These are phyloP conservation scores for Ophiobolus disseminans DNA, from an alignment of 2,329 filamentous ascomycete genomes.

Conservation along the genomic window DNA sequence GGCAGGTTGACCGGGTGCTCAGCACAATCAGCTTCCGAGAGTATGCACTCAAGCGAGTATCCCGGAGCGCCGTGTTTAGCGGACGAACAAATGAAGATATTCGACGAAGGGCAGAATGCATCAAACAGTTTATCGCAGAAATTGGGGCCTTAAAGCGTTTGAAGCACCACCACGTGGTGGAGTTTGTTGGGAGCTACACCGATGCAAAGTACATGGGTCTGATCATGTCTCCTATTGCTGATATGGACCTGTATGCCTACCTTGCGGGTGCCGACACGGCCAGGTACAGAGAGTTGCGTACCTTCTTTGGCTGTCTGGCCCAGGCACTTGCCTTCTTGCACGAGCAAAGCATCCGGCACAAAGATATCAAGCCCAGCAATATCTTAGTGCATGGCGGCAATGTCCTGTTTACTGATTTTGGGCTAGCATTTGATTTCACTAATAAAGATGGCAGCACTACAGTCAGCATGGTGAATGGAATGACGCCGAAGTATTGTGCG, in stretches of 20 bases:
- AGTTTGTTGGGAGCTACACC: conserved; percentile 41
- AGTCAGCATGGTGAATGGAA: conserved; percentile 14
- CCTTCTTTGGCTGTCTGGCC: conserved; percentile 39
- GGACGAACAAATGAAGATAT: conserved; percentile 9
- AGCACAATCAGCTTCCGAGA: conserved; percentile 28
- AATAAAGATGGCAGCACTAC: conserved; percentile 20
- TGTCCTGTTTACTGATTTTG: conserved; percentile 39
- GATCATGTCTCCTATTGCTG: conserved; percentile 37
- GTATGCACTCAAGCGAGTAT: conserved; percentile 39
- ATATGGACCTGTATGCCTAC: conserved; percentile 25
- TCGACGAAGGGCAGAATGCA: too few species aligned
- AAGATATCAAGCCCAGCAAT: too few species aligned
- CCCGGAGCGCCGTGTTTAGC: conserved; percentile 17
- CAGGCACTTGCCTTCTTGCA: conserved; percentile 7
- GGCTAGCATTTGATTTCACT: conserved; percentile 23
- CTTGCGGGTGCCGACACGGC: conserved; percentile 15
- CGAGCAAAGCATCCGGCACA: conserved; percentile 31
- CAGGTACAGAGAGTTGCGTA: neutral
- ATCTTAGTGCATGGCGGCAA: conserved; percentile 31
- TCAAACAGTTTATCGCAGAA: conserved; percentile 34
- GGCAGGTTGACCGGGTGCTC: conserved; percentile 32
- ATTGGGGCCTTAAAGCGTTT: conserved; percentile 36
- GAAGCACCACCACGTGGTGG: conserved; percentile 38
- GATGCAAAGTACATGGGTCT: conserved; percentile 29
- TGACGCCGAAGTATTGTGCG: conserved; percentile 24